phyloP scores from a whole-genome alignment of 2,329 filamentous ascomycete species.

The Ceratocystis papillata region DNA sequence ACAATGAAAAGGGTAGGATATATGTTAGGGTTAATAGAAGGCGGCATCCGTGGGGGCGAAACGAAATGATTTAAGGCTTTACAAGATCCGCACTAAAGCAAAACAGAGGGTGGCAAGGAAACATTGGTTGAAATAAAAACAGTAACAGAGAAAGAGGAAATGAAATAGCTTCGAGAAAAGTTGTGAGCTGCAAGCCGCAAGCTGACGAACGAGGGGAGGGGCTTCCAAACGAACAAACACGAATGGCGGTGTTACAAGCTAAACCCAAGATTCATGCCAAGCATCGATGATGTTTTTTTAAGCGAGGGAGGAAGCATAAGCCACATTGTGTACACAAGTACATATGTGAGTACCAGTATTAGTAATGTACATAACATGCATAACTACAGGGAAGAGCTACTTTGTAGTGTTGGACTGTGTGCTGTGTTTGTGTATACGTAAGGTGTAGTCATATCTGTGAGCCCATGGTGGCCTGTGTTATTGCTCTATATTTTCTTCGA shows the following conservation, averaged over 20 bases:
- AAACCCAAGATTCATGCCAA: background rate
- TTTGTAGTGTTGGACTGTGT: too few relatives aligned
- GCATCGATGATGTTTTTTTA: slow-evolving; percentile 1
- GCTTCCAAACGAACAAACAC: background rate
- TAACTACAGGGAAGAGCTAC: too few relatives aligned
- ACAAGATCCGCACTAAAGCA: too few relatives aligned
- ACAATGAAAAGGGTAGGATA: background rate
- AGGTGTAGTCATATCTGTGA: too few relatives aligned
- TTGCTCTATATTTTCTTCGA: too few relatives aligned
- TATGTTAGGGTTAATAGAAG: background rate
- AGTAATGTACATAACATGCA: background rate
- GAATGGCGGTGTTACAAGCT: slow-evolving; percentile 4
- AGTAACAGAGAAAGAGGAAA: background rate
- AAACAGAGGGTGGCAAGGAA: background rate
- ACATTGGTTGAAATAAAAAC: background rate
- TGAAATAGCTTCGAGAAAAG: background rate
- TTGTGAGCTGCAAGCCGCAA: background rate
- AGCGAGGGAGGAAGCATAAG: too few relatives aligned
- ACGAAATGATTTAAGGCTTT: too few relatives aligned
- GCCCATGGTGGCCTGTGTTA: too few relatives aligned
- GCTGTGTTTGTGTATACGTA: too few relatives aligned
- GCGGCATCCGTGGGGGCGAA: background rate
- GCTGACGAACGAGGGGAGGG: background rate
- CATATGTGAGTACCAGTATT: background rate
- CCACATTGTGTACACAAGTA: background rate